Evolutionary conservation across 2,329 filamentous ascomycete species (phyloP), one percentile per base, ranked within the genome.

Genomic region (Ophiostoma piceae): DNA sequence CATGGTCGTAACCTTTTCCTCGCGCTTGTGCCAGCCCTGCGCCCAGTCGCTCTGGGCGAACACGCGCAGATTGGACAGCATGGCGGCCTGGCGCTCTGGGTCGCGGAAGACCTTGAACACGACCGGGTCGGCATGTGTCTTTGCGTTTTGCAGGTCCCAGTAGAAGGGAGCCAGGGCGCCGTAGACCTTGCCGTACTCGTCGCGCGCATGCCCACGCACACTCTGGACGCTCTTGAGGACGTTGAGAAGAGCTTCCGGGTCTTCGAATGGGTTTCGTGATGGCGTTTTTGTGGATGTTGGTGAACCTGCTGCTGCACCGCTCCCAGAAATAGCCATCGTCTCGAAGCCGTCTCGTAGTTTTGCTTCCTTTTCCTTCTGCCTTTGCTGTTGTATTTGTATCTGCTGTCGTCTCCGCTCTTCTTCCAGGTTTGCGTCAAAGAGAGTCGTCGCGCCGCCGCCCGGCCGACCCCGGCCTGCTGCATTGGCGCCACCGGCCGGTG

Each of bases 111-210:
- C 90, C 75, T 91, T 88, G 79, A 98, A 99, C 9, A 98, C 83
- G 43, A 92, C 84, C 7, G 92, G 92, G 73, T 97, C 91, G 16
- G 91, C 87, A 80, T 91, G 92, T 73, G 83, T 92, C 80, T 84
- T 87, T 2, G 90, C 88, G 72, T 83, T 84, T 47, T 86, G 87
- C 60, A 98, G 85, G 77, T 99, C 92, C 73, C 88, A 87, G 79
- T 98, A 99, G 75, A 96, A 94, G 0, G 94, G 94, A 12, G 89
- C 91, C 74, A 99, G 80, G 3, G 92, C 91, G n/a, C 89, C 90
- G 79, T 98, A 96, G 16, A 98, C 84, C 77, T 90, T 96, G 19
- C 91, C 94, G 77, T 94, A 99, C 78, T 98, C 94, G 75, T 95
- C 88, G 72, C 94, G 87, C 64, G 95, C 95, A 75, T 89, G 87